These are phyloP conservation scores for Colletotrichum sp. DNA, from an alignment of 2,329 filamentous ascomycete species.

Conservation along the genomic window DNA sequence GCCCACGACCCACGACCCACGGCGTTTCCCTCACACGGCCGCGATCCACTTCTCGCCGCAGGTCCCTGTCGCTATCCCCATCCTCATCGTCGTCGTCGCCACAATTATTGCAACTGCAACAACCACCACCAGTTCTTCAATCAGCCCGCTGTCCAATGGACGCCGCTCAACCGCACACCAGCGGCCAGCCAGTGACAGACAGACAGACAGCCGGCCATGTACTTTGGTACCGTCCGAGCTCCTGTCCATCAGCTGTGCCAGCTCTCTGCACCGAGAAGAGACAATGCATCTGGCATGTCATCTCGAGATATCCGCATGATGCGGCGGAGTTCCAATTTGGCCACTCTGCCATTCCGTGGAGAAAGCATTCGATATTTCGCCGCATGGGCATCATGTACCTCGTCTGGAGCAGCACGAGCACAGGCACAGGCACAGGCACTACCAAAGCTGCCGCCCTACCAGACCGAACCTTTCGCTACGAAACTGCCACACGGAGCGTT, in stretches of 20 bases:
- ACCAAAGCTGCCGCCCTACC: background rate
- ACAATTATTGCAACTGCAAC: conserved; percentile 7
- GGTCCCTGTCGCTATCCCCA: conserved; percentile 1
- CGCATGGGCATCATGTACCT: background rate
- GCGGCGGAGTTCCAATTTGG: background rate
- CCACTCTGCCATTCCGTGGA: background rate
- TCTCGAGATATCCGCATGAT: background rate
- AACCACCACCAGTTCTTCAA: conserved; percentile 21
- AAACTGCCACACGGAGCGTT: background rate
- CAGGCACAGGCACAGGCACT: background rate
- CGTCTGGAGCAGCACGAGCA: background rate
- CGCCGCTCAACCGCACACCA: background rate
- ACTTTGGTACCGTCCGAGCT: background rate
- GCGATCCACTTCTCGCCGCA: conserved; percentile 5
- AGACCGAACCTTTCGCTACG: background rate
- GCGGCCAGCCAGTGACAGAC: background rate
- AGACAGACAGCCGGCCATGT: background rate
- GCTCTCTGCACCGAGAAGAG: background rate
- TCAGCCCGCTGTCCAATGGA: background rate
- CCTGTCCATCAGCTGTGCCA: background rate
- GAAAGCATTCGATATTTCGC: background rate
- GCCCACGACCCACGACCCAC: background rate
- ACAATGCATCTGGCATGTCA: background rate
- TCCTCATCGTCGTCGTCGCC: background rate
- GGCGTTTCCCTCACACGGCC: background rate